Percentiles rank a stretch among this genome's conserved stretches.
Evolutionary conservation across 2,329 filamentous ascomycete species (phyloP).

Genomic region (Aquanectria penicillioides): DNA sequence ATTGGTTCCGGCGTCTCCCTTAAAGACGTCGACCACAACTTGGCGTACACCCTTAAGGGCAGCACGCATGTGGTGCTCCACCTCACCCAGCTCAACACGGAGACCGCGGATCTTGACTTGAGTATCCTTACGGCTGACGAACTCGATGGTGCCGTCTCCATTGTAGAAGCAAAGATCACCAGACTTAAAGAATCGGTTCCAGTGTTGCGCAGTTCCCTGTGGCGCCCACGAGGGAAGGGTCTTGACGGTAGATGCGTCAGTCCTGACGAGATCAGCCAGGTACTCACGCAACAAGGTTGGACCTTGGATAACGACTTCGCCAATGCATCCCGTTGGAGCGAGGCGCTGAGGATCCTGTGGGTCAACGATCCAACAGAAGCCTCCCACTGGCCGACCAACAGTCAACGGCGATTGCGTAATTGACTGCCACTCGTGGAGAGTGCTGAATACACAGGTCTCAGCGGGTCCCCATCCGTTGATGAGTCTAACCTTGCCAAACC

Average conservation of each 20-base stretch:
- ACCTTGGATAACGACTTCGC: not conserved
- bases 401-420: not conserved
- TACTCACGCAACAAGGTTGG: not conserved
- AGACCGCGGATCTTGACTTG: no score
- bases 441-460: not conserved
- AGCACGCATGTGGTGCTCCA: not conserved
- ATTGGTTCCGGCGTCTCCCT: not conserved
- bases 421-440: not conserved
- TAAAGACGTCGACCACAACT: not conserved
- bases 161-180: not conserved
- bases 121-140: no score
- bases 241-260: not conserved
- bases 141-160: not conserved
- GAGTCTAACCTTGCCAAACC: not conserved
- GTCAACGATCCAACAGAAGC: not conserved
- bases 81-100: no score
- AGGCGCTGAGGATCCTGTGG: not conserved
- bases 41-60: not conserved
- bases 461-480: not conserved
- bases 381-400: not conserved
- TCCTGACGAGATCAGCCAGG: not conserved
- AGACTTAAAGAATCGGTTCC: not conserved
- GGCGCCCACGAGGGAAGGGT: not conserved
- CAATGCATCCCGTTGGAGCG: not conserved
- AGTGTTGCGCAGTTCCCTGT: not conserved